These are phyloP conservation scores for Talaromyces sp. DNA, from an alignment of 2,329 filamentous ascomycete genomes.

Conservation along the genomic window DNA sequence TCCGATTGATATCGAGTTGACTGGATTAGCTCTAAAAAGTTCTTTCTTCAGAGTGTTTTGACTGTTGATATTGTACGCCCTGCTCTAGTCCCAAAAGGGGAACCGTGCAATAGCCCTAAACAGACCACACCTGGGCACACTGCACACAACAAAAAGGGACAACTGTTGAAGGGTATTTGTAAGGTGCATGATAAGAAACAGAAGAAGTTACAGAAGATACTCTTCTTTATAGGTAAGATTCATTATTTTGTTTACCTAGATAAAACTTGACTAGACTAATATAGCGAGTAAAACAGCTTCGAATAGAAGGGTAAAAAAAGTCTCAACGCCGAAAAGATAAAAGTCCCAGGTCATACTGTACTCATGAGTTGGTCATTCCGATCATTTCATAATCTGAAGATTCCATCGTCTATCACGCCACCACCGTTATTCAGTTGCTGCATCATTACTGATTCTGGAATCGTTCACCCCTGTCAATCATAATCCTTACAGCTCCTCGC, in stretches of 20 bases:
- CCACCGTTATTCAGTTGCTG: background rate
- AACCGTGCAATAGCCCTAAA: background rate
- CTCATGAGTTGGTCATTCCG: constrained; percentile 7
- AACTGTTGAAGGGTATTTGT: too few relatives aligned
- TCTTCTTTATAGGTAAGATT: background rate
- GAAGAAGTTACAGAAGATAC: background rate
- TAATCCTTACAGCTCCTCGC: constrained; percentile 33
- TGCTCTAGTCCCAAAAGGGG: background rate
- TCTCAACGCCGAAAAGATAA: constrained; percentile 14
- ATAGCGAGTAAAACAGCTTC: background rate
- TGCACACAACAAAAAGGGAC: too few relatives aligned
- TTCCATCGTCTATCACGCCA: background rate
- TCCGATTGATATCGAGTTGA: background rate
- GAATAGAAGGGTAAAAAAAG: background rate
- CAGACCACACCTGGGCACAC: background rate
- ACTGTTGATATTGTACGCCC: background rate
- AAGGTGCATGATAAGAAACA: background rate
- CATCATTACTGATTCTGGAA: background rate
- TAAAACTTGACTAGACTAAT: background rate
- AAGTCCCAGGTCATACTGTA: background rate
- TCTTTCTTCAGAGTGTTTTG: background rate
- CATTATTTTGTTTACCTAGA: background rate
- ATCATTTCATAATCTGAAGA: background rate
- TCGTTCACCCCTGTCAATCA: background rate
- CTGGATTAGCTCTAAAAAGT: background rate